phyloP scores from a whole-genome alignment of 352 stramenopile genomes.

The Globisporangium apiculatum region DNA sequence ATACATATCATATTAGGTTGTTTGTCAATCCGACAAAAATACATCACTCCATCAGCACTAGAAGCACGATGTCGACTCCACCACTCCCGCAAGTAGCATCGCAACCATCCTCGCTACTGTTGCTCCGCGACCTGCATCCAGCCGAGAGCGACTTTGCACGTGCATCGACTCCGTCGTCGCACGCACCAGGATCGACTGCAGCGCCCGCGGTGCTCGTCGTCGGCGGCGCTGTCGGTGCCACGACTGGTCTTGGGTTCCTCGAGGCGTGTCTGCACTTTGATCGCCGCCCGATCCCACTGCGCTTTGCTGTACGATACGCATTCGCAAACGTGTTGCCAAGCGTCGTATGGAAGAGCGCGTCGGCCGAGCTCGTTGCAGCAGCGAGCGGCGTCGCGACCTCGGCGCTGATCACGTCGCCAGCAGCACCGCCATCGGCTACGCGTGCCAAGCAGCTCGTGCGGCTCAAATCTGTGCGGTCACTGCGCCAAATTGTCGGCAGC shows the following conservation, averaged over 20 bases:
- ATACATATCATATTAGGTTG: too few species aligned
- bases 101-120: background rate
- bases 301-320: constrained; percentile 53
- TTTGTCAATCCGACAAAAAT: too few species aligned
- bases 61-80: too few species aligned
- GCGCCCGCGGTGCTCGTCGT: constrained; percentile 11
- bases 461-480: constrained; percentile 37
- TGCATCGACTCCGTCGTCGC: background rate
- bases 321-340: constrained; percentile 54
- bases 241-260: constrained; percentile 46
- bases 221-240: constrained; percentile 16
- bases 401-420: constrained; percentile 20
- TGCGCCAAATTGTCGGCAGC: constrained; percentile 43
- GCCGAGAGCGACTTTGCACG: constrained; percentile 8
- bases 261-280: constrained; percentile 57
- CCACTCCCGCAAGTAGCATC: too few species aligned
- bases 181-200: background rate
- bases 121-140: background rate
- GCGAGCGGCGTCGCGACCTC: constrained; percentile 24
- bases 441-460: constrained; percentile 31
- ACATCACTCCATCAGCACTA: too few species aligned
- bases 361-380: constrained; percentile 35
- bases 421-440: constrained; percentile 2
- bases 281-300: constrained; percentile 55
- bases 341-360: constrained; percentile 47